Percentiles rank a stretch among this genome's conserved stretches.
These are phyloP conservation scores for Yamadazyma mexicana DNA, from an alignment of 1,139 yeast genomes.

Conservation along the genomic window DNA sequence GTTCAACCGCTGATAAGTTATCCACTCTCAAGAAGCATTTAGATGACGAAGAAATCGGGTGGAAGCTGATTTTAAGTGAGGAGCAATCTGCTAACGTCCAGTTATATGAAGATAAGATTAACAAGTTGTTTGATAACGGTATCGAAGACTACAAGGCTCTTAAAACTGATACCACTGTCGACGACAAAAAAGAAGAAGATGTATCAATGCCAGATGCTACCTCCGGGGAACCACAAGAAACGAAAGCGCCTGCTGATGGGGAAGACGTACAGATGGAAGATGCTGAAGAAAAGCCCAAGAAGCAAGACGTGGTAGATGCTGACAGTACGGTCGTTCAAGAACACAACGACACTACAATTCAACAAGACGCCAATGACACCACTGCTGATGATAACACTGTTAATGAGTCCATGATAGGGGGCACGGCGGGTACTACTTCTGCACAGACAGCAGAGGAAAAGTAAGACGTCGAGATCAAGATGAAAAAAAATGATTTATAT, in stretches of 20 bases:
- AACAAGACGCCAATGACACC: constrained; percentile 45
- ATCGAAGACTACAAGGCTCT: constrained; percentile 25
- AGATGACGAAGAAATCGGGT: constrained; percentile 38
- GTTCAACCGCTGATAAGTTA: constrained; percentile 25
- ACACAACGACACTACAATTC: constrained; percentile 43
- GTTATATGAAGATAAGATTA: constrained; percentile 22
- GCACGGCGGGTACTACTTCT: constrained; percentile 6
- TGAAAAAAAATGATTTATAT: neutral
- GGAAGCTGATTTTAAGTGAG: constrained; percentile 35
- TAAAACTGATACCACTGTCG: neutral
- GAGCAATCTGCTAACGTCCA: constrained; percentile 21
- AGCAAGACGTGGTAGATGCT: constrained; percentile 22
- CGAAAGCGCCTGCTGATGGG: constrained; percentile 8
- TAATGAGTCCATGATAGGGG: constrained; percentile 28
- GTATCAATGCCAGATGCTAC: constrained; percentile 12
- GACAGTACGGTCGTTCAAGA: constrained; percentile 41
- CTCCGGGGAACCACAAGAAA: constrained; percentile 4
- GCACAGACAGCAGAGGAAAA: constrained; percentile 9
- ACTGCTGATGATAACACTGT: constrained; percentile 43
- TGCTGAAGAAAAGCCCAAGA: neutral
- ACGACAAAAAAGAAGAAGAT: constrained; percentile 12
- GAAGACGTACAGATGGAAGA: constrained; percentile 7
- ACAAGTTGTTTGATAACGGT: constrained; percentile 33
- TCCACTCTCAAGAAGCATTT: constrained; percentile 27
- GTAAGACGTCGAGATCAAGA: neutral